phyloP scores from a whole-genome alignment of 139 green algal species.

The Chlorella sp. region DNA sequence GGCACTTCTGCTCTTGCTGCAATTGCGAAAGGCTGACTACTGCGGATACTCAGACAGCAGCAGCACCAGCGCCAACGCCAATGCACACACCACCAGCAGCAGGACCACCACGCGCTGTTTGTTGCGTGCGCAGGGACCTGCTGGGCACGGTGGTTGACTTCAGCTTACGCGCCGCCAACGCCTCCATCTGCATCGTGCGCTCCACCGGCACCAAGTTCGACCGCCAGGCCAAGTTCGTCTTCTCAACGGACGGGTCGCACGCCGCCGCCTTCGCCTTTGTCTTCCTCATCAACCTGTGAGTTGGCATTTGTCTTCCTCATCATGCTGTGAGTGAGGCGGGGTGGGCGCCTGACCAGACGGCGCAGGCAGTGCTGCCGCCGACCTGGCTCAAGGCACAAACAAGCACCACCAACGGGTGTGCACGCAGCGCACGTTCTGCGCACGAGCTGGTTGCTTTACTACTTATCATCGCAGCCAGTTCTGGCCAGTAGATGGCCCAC shows the following conservation, averaged over 20 bases:
- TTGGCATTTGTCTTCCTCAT: not conserved
- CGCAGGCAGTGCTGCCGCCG: not conserved
- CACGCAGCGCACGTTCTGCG: not conserved
- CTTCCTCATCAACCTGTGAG: constrained; percentile 32
- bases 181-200: constrained; percentile 36
- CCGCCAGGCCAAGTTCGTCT: constrained; percentile 29
- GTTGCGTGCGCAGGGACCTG: constrained; percentile 33
- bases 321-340: too few species aligned
- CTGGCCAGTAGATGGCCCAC: too few species aligned
- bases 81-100: too few species aligned
- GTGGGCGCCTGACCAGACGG: too few species aligned
- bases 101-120: not conserved
- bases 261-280: constrained; percentile 40
- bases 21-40: not conserved
- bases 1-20: not conserved
- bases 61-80: too few species aligned
- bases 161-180: constrained; percentile 29
- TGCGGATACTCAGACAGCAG: not conserved
- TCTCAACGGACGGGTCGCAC: constrained; percentile 39
- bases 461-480: too few species aligned
- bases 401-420: not conserved
- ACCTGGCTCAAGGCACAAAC: not conserved
- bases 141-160: constrained; percentile 45
- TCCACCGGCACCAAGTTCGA: constrained; percentile 16
- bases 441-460: not conserved